Evolutionary conservation across 768 basidiomycete species (phyloP), one percentile per base, ranked within the genome.

Genomic region (Asterophora parasitica): DNA sequence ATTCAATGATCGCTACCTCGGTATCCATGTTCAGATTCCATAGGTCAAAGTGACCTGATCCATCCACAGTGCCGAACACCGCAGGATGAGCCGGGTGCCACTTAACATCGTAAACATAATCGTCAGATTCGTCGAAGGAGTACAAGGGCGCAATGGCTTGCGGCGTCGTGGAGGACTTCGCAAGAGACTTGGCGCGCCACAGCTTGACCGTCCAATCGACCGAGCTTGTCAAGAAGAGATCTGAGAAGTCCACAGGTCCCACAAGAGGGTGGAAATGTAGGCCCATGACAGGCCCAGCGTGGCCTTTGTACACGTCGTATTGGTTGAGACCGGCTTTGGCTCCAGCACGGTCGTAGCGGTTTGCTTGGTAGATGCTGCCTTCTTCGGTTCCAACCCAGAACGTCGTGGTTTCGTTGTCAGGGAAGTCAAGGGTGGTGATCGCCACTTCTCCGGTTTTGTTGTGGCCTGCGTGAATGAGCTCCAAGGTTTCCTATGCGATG

Each of bases 311-410:
- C 30, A 94, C 82, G 56, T 97, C 95, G 61, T 85, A 81, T 61
- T 89, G 88, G 61, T 96, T 91, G 46, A 99, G 73, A 1, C 96
- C 96, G 1, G 96, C 94, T 66, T 99, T 99, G 10, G 92, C 82
- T 2, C 95, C 93, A 0, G 96, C 96, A 13, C 96, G 87, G 62
- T 98, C 96, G 62, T 96, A 93, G 32, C 96, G 81, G 64, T 98
- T 92, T 2, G 95, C 95, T 61, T 94, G 92, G 62, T 97, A 98
- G 16, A 99, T 79, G 55, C 90, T 91, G 7, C 96, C 96, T 69
- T 99, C 96, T 65, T 99, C 96, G 4, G 96, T 99, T 0, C 96
- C 96, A 16, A 96, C 88, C 83, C 88, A 95, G 71, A 98, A 96
- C 9, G 92, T 92, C 1, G 93, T 89, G 2, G 94, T 95, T 67